These are phyloP conservation scores for Epichloe sp. DNA, from an alignment of 2,329 filamentous ascomycete species.

Conservation along the genomic window DNA sequence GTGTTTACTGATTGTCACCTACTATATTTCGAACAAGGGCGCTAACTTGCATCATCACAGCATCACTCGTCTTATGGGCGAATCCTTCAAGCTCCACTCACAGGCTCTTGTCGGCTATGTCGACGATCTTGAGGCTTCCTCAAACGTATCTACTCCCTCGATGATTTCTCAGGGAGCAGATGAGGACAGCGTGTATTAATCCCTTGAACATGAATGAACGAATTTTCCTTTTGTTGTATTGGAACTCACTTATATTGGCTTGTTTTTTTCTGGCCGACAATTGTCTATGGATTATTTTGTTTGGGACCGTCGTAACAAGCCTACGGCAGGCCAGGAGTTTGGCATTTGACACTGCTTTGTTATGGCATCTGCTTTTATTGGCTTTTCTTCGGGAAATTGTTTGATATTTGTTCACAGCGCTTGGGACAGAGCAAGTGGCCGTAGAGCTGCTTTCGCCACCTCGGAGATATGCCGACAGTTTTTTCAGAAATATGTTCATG, in stretches of 20 bases:
- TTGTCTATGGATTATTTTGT: neutral
- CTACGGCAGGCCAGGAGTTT: slow-evolving; percentile 4
- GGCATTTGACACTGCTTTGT: slow-evolving; percentile 19
- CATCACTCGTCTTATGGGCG: slow-evolving; percentile 91
- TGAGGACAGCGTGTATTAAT: slow-evolving; percentile 60
- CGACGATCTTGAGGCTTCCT: slow-evolving; percentile 61
- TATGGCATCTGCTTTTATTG: slow-evolving; percentile 13
- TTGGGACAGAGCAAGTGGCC: slow-evolving; percentile 24
- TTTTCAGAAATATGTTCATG: slow-evolving; percentile 7
- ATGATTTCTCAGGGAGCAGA: slow-evolving; percentile 61
- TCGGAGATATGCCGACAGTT: slow-evolving; percentile 8
- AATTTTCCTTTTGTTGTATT: slow-evolving; percentile 15
- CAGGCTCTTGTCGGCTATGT: slow-evolving; percentile 92
- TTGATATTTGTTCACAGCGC: slow-evolving; percentile 19
- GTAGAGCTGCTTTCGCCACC: slow-evolving; percentile 11
- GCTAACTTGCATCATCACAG: slow-evolving; percentile 29
- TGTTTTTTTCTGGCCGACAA: neutral
- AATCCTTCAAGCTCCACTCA: slow-evolving; percentile 92
- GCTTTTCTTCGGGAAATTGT: slow-evolving; percentile 9
- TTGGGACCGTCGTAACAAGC: neutral
- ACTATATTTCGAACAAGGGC: neutral
- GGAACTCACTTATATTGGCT: neutral
- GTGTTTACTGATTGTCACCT: neutral
- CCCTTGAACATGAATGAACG: slow-evolving; percentile 34
- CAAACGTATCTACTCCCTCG: slow-evolving; percentile 56